Base-by-base conservation (phyloP, 768 basidiomycete species). In the Agaricus blazei region DNA sequence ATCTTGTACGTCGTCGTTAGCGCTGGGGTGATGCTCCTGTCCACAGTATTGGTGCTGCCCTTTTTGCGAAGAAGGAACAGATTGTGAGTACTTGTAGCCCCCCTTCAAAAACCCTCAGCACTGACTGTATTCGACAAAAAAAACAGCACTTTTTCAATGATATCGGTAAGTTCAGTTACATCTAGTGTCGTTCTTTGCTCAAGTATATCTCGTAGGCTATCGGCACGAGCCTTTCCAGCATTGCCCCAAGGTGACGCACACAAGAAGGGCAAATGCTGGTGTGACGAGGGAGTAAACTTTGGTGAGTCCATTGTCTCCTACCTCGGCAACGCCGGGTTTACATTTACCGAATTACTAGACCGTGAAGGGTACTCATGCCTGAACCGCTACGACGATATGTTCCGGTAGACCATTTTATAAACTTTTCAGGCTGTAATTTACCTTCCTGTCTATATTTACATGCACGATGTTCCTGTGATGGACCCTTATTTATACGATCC, bases 1-100 rank as follows among this genome's bases (percentile, higher is more conserved):
- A 47, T 27, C 27, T 56, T 52, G 50, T 58, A 6, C 23, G n/a
- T 14, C 43, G 29, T 37, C 47, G n/a, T 27, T 59, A 91, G 82
- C 84, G 92, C 34, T 93, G 93, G 93, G 96, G 96, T 48, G 95
- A 97, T 72, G 96, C 96, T 11, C 84, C 84, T 9, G 83, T 93
- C 7, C 91, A 93, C 65, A 90, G 87, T 52, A 93, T 98, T 56
- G 96, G 90, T 36, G 94, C 88, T 1, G 87, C 95, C 0, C 75
- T 98, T 8, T 90, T 98, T 60, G 88, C 92, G 0, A 80, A 79
- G 67, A 94, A 90, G 66, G 88, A 92, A 15, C 89, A 93, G 69
- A 85, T 98, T 42, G 76, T 78, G 60, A 58, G 72, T 63, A 9
- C 24, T 48, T 19, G 15, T 34, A 15, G 11, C 24, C 19, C 19